Percentiles rank a stretch among this genome's conserved stretches.
Evolutionary conservation across 2,329 filamentous ascomycete genomes (phyloP).

Genomic region (Xylaria digitata): DNA sequence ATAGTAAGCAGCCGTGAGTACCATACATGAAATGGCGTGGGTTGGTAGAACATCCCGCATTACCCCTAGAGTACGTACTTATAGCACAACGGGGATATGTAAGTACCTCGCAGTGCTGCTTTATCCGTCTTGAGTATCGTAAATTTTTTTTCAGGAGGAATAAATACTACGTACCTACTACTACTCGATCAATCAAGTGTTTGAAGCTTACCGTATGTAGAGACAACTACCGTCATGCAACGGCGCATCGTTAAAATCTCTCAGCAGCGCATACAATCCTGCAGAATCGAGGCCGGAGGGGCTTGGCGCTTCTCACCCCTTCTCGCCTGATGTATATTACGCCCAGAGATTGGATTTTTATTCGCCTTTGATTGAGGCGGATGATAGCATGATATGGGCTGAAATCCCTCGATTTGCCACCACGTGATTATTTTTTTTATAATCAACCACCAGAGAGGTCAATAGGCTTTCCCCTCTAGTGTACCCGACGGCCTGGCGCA

Average conservation of each 20-base stretch:
- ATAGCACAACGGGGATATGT: not conserved
- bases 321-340: constrained; percentile 17
- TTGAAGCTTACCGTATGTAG: constrained; percentile 8
- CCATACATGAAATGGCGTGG: constrained; percentile 29
- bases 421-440: constrained; percentile 28
- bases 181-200: too few species aligned
- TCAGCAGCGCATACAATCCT: constrained; percentile 12
- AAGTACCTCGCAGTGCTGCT: not conserved
- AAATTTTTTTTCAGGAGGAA: not conserved
- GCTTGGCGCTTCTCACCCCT: constrained; percentile 22
- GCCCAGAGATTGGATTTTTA: not conserved
- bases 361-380: constrained; percentile 21
- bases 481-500: constrained; percentile 31
- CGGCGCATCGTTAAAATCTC: constrained; percentile 3
- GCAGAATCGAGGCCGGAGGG: not conserved
- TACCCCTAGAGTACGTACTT: not conserved
- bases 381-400: constrained; percentile 24
- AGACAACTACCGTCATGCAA: constrained; percentile 11
- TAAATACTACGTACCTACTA: constrained; percentile 1
- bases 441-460: not conserved
- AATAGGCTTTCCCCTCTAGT: not conserved
- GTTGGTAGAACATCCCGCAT: constrained; percentile 15
- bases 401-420: constrained; percentile 22
- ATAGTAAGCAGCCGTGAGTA: constrained; percentile 29
- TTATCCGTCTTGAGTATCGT: not conserved